A percentile compares a stretch with the other conserved stretches of the same genome.
Evolutionary conservation across 192 early-diverging fungal species (phyloP).

Genomic region (Backusella mclennaniae): DNA sequence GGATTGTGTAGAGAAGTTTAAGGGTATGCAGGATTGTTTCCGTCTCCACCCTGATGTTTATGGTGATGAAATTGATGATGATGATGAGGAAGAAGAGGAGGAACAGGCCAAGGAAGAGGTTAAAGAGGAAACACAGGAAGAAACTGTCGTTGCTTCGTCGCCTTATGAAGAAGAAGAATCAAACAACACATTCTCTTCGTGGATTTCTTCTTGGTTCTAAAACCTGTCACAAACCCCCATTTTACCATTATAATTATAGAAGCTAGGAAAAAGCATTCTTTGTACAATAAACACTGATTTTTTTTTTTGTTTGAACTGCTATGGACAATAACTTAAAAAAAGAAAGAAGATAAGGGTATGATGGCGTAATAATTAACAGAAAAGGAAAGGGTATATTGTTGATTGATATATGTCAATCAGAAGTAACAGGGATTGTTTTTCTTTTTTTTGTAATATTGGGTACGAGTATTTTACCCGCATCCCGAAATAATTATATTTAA

Average conservation of each 20-base stretch:
- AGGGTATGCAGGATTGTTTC: slow-evolving; percentile 94
- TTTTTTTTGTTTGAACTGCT: neutral
- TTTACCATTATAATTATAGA: slow-evolving; percentile 3
- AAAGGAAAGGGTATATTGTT: neutral
- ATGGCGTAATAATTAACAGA: neutral
- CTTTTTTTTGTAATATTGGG: neutral
- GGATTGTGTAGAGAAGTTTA: slow-evolving; percentile 92
- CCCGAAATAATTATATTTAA: neutral
- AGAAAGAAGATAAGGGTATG: neutral
- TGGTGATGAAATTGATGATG: slow-evolving; percentile 73
- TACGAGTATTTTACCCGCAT: neutral
- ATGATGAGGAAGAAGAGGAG: slow-evolving; percentile 64
- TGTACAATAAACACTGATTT: slow-evolving; percentile 1
- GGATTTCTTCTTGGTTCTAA: slow-evolving; percentile 36
- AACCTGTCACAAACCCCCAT: neutral
- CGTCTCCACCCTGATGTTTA: slow-evolving; percentile 91
- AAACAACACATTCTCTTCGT: slow-evolving; percentile 35
- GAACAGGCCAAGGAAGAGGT: slow-evolving; percentile 44
- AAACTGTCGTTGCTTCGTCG: slow-evolving; percentile 9
- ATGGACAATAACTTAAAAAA: neutral
- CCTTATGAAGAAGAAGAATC: slow-evolving; percentile 16
- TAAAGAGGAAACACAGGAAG: slow-evolving; percentile 21
- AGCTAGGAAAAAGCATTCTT: neutral
- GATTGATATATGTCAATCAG: too few species aligned
- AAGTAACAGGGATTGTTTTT: too few species aligned